phyloP scores from a whole-genome alignment of 805 yeast genomes.

The Lipomyces yamanashiensis region DNA sequence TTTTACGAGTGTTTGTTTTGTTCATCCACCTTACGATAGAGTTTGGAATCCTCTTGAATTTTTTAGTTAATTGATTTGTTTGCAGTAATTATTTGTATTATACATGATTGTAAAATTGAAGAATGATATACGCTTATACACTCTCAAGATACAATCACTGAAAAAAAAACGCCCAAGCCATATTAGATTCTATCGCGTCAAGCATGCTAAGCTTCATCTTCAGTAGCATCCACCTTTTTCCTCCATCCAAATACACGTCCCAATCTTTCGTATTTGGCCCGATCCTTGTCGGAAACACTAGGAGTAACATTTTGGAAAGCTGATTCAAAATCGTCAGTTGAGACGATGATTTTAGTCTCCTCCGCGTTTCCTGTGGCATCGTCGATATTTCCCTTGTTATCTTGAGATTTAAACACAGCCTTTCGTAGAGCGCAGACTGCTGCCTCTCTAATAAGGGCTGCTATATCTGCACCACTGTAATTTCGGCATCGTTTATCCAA shows the following conservation, averaged over 20 bases:
- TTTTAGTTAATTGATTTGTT: too few relatives aligned
- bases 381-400: conserved; percentile 45
- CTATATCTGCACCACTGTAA: conserved; percentile 95
- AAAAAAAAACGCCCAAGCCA: not conserved
- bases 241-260: conserved; percentile 36
- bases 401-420: conserved; percentile 55
- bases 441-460: conserved; percentile 92
- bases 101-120: too few relatives aligned
- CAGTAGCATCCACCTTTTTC: conserved; percentile 1
- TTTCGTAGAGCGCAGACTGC: conserved; percentile 80
- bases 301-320: conserved; percentile 84
- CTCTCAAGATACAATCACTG: too few relatives aligned
- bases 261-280: conserved; percentile 37
- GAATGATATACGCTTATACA: too few relatives aligned
- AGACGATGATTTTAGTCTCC: conserved; percentile 54
- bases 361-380: conserved; percentile 43
- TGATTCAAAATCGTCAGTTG: conserved; percentile 63
- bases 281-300: conserved; percentile 73
- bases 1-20: not conserved
- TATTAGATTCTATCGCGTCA: not conserved
- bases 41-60: too few relatives aligned
- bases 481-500: conserved; percentile 80
- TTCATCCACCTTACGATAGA: not conserved
- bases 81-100: not conserved
- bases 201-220: not conserved